Percentiles rank a stretch among this genome's conserved stretches.
These are phyloP conservation scores for Sporothrix dimorphospora DNA, from an alignment of 2,329 filamentous ascomycete species.

Conservation along the genomic window DNA sequence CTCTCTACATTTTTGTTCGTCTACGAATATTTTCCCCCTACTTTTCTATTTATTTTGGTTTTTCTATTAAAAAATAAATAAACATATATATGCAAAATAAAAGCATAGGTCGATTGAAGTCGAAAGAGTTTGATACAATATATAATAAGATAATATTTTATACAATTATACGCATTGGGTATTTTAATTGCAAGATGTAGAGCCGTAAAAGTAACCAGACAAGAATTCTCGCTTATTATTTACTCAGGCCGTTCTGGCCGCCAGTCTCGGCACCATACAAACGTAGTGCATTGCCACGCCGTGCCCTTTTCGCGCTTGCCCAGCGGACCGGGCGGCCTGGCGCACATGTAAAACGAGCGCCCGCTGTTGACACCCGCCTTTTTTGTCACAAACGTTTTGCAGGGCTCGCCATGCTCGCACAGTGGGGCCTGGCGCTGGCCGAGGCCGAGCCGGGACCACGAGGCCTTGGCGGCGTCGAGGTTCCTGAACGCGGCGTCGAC, in stretches of 20 bases:
- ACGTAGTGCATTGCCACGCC: constrained; percentile 85
- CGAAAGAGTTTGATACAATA: neutral
- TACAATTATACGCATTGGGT: too few relatives aligned
- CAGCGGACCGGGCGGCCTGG: constrained; percentile 77
- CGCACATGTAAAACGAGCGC: constrained; percentile 66
- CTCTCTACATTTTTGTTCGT: neutral
- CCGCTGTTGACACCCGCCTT: constrained; percentile 85
- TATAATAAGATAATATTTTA: neutral
- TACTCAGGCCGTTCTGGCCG: constrained; percentile 38
- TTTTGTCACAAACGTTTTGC: constrained; percentile 80
- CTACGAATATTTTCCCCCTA: neutral
- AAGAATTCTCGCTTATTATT: neutral
- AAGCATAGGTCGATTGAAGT: too few relatives aligned
- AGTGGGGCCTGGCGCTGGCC: constrained; percentile 62
- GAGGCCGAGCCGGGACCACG: constrained; percentile 82
- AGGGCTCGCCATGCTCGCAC: constrained; percentile 89
- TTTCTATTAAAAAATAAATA: neutral
- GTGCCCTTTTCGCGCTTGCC: constrained; percentile 83
- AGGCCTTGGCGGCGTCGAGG: constrained; percentile 76
- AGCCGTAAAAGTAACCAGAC: neutral
- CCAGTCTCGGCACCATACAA: constrained; percentile 71
- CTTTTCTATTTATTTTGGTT: neutral
- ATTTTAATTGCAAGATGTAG: too few relatives aligned
- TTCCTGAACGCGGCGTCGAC: constrained; percentile 68
- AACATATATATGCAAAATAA: too few relatives aligned